These are phyloP conservation scores for Cajanus cajan DNA, from an alignment of 306 rosid genomes.

Conservation along the genomic window DNA sequence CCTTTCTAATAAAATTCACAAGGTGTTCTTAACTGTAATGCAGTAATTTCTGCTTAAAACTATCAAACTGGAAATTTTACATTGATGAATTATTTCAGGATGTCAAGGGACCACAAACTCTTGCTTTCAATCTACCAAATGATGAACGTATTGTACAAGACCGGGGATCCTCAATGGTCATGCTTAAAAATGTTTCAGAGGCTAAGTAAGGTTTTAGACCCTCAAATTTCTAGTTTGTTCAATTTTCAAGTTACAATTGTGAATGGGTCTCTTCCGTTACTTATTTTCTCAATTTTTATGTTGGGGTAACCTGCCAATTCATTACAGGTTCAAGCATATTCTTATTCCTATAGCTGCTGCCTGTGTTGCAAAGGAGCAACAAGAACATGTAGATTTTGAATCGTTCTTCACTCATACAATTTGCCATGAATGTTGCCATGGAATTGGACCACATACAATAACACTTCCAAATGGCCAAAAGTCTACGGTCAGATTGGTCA, in stretches of 20 bases:
- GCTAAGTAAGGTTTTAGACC: slow-evolving; percentile 66
- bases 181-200: slow-evolving; percentile 97
- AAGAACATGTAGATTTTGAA: slow-evolving; percentile 78
- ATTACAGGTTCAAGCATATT: slow-evolving; percentile 76
- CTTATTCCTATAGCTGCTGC: slow-evolving; percentile 81
- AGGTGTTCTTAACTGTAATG: not conserved
- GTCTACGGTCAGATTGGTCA: slow-evolving; percentile 93
- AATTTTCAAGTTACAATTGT: slow-evolving; percentile 5
- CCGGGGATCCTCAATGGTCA: slow-evolving; percentile 93
- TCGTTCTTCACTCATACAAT: slow-evolving; percentile 93
- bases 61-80: slow-evolving; percentile 19
- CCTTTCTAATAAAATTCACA: not conserved
- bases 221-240: slow-evolving; percentile 23
- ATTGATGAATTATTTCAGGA: slow-evolving; percentile 55
- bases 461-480: slow-evolving; percentile 80
- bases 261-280: slow-evolving; percentile 19
- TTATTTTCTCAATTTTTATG: slow-evolving; percentile 1
- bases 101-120: slow-evolving; percentile 96
- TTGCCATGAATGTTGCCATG: slow-evolving; percentile 99
- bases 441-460: slow-evolving; percentile 95
- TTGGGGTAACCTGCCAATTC: slow-evolving; percentile 28
- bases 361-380: slow-evolving; percentile 72
- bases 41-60: slow-evolving; percentile 1
- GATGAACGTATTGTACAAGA: slow-evolving; percentile 87
- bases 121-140: slow-evolving; percentile 95